Evolutionary conservation across 805 yeast genomes (phyloP).

Genomic region (Lachancea nothofagi): DNA sequence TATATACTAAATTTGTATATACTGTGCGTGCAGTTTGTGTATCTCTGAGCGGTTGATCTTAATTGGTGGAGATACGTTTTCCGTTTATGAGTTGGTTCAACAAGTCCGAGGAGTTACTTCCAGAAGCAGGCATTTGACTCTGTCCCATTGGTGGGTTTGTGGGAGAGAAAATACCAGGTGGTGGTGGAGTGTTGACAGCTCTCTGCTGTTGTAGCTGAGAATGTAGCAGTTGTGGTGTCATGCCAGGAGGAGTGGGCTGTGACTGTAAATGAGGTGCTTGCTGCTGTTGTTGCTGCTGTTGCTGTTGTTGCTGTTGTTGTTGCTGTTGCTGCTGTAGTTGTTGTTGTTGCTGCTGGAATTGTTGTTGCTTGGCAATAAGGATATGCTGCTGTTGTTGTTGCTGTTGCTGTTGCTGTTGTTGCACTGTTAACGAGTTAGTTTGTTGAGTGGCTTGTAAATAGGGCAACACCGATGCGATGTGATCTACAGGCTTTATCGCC

Average conservation of each 20-base stretch:
- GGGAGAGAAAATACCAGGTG: constrained; percentile 57
- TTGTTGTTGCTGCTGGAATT: constrained; percentile 24
- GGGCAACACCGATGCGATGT: constrained; percentile 29
- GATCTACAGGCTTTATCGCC: constrained; percentile 33
- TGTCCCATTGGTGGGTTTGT: constrained; percentile 8
- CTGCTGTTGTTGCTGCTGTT: constrained; percentile 7
- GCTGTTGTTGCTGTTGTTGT: constrained; percentile 6
- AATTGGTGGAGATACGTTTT: constrained; percentile 41
- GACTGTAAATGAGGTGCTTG: background rate
- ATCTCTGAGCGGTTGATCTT: too few relatives aligned
- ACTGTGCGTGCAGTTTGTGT: background rate
- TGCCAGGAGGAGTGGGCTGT: constrained; percentile 24
- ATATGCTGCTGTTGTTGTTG: constrained; percentile 20
- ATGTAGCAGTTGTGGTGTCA: constrained; percentile 19
- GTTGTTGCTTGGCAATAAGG: constrained; percentile 16
- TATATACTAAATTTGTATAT: constrained; percentile 3
- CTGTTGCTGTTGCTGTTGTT: constrained; percentile 12
- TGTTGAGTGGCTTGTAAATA: constrained; percentile 25
- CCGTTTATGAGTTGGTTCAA: constrained; percentile 83
- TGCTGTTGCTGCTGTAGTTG: constrained; percentile 10
- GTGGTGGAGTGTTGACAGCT: constrained; percentile 56
- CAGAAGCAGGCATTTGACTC: constrained; percentile 6
- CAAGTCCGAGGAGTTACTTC: constrained; percentile 63
- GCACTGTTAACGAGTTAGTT: constrained; percentile 19
- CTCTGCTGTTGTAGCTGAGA: constrained; percentile 35